Conservation (phyloP, 345 rosid species). For the Gossypium longicalyx region DNA sequence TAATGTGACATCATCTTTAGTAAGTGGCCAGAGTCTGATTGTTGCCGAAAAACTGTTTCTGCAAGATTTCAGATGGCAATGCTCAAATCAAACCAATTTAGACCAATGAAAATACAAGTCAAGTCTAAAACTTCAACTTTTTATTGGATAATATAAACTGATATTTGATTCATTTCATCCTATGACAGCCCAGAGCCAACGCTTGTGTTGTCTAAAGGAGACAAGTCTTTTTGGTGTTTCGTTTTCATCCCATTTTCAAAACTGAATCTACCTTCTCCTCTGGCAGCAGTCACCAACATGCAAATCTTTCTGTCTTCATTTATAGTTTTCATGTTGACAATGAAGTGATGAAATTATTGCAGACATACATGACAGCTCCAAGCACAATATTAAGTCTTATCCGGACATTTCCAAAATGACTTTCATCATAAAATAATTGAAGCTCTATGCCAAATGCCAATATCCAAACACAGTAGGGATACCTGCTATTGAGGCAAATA, state of each 20-base stretch:
- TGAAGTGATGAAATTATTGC: background rate
- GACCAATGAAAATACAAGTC: background rate
- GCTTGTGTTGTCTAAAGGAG: constrained; percentile 43
- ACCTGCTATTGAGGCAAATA: too few species aligned
- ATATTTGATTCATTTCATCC: background rate
- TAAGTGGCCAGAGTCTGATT: background rate
- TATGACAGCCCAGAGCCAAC: constrained; percentile 47
- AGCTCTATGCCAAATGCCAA: background rate
- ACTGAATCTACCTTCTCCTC: constrained; percentile 42
- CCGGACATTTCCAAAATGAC: background rate
- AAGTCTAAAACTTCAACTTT: background rate
- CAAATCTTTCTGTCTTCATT: background rate
- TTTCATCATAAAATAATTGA: background rate
- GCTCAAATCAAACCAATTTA: background rate
- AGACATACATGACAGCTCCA: background rate
- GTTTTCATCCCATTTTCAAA: constrained; percentile 45
- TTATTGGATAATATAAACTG: constrained; percentile 27
- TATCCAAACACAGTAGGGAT: too few species aligned
- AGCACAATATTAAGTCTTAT: background rate
- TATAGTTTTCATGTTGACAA: background rate
- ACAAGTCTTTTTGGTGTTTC: constrained; percentile 70
- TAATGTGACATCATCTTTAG: too few species aligned
- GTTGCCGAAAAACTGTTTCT: background rate
- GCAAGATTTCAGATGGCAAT: background rate
- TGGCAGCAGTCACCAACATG: constrained; percentile 44